Evolutionary conservation across 108 stramenopile genomes (phyloP), one percentile per base, ranked within the genome.

Genomic region (Thalassiosira profunda): DNA sequence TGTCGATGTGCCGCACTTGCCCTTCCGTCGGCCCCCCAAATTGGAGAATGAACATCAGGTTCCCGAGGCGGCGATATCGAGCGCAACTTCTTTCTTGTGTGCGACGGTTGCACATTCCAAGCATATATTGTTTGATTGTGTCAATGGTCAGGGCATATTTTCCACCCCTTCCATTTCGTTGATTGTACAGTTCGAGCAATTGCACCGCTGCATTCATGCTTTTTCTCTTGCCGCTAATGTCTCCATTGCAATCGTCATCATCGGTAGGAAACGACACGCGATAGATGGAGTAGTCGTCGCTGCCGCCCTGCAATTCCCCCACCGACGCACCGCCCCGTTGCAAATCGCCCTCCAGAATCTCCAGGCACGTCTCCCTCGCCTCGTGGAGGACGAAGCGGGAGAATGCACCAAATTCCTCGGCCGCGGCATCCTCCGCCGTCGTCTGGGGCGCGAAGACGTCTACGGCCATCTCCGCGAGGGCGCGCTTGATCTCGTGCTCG

Each of bases 1-100:
- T 70, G 56, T 89, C 87, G 53, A 86, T 89, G 24, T 89, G 87
- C 8, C 87, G 66, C 0, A 85, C 78, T 67, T 89, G 87, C 7
- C 87, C 87, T 44, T 35, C 11, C 8, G 78, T 71, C 0, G 75
- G 78, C 1, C 70, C 71, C 15, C 87, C 87, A 54, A 84, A 76
- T 21, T 77, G 58, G 10, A 89, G 37, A 54, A 89, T 84, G 31
- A 81, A 80, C 85, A 89, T 89, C 37, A 86, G 77, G 67, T 89
- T 89, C 20, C 74, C 83, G 1, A 89, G 70, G 18, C 68, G 43
- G 29, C 20, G 42, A 44, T 73, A 84, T 23, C 51, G 30, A 9
- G 54, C 48, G 15, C 42, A 41, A 24, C 9, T 24, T 46, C 61
- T 15, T 17, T 70, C 60, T 34, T 54, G 53, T 9, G 53, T 74